Evolutionary conservation across 1,284 basidiomycete species (phyloP), one percentile per base, ranked within the genome.

Genomic region (Pulveroboletus sp.): DNA sequence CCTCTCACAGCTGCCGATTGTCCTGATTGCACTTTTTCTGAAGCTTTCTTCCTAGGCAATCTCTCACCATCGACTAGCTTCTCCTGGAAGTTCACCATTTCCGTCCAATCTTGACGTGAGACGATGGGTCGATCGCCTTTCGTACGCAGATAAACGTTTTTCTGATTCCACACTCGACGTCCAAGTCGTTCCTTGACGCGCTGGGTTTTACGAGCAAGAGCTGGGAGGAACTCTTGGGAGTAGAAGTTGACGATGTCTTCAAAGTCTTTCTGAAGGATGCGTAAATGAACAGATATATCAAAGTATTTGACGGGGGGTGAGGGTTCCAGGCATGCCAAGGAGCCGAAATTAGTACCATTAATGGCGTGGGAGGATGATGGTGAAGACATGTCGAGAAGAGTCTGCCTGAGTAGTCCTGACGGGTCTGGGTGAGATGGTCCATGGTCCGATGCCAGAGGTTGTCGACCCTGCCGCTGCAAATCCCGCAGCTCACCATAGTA

Each of bases 141-240:
- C 20, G 68, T 65, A 24, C 66, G 68, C 45, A 90, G 49, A 62
- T 79, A 91, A 4, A 91, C 62, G 54, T 83, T 74, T 68, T 82
- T 83, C 29, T 70, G 76, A 10, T 59, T 67, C 87, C 87, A 91
- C 4, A 91, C 81, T 20, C 89, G 81, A 17, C 89, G 81, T 5
- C 86, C 87, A 15, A 90, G 72, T 29, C 80, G 77, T 71, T 91
- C 88, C 71, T 89, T 89, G 20, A 82, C 54, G 25, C 87, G 81
- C 57, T 85, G 80, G 2, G 74, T 73, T 24, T 75, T 80, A n/a
- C 86, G 81, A 8, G 73, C 77, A 12, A 83, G 62, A 3, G 80
- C 71, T 14, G 74, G 71, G n/a, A 75, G 72, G 15, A 83, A 69
- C 24, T 75, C 74, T 22, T 67, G 56, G 17, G 73, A 64, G 26